phyloP scores from a whole-genome alignment of 257 asterid genomes.

The Solanum medicagineum region DNA sequence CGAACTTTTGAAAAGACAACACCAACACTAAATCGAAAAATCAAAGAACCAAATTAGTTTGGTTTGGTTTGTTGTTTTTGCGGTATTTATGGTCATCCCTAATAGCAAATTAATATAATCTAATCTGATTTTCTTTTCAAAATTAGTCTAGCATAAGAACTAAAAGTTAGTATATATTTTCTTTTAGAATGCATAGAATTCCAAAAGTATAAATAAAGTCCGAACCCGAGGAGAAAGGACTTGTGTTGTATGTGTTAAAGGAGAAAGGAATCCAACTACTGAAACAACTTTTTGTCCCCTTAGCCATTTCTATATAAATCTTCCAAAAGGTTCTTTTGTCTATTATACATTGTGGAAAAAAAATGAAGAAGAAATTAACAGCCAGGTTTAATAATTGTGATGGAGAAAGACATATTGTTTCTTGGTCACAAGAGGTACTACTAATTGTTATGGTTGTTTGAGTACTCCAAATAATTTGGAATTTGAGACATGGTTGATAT shows the following conservation, averaged over 20 bases:
- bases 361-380: conserved; percentile 37
- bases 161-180: not conserved
- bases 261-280: conserved; percentile 19
- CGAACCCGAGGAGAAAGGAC: conserved; percentile 36
- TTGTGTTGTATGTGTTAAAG: not conserved
- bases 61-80: no score
- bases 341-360: conserved; percentile 7
- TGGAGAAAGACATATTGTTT: conserved; percentile 70
- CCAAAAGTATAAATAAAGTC: not conserved
- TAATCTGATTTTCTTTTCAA: no score
- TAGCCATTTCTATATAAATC: conserved; percentile 28
- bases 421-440: conserved; percentile 93
- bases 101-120: no score
- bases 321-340: conserved; percentile 27
- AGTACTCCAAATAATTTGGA: not conserved
- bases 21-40: no score
- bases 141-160: no score
- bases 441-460: not conserved
- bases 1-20: no score
- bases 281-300: conserved; percentile 20
- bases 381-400: not conserved
- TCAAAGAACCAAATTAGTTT: no score
- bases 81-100: no score
- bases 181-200: not conserved
- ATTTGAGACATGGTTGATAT: not conserved